Base-by-base conservation (phyloP, 805 yeast species). In the Pichia exigua region DNA sequence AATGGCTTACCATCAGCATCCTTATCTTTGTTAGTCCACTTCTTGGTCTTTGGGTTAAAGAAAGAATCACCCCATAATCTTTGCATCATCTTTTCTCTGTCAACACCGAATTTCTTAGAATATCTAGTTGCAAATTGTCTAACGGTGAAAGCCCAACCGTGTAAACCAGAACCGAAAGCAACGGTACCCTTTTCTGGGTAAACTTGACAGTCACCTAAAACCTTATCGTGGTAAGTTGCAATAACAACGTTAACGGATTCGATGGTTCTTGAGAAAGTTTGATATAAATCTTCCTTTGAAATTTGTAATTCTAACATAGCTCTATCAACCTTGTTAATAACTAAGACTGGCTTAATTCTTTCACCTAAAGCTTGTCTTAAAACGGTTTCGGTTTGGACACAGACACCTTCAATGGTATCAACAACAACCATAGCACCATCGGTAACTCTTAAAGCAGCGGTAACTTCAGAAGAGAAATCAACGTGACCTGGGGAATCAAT, bases 401-500 rank as follows among this genome's bases (percentile, higher is more conserved):
- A 94, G 73, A 92, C 99, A 91, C 99, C 99, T 78, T 94, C 98
- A 74, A 92, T 91, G 79, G 95, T 85, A 78, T 94, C 98, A 72
- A 92, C 98, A 67, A 92, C 99, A 68, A 92, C 98, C 72, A 92
- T 83, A 73, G 99, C 98, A 90, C 99, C 99, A 74, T 92, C 99
- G 65, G 98, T 94, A 70, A 92, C 98, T 81, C 99, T 91, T 72
- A 92, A 85, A 77, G 99, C 99, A 68, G 98, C 98, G 71, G 98
- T 94, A 71, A 92, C 99, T 79, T 92, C 99, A 65, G 98, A 94
- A 60, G 97, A 90, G 91, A 92, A 92, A 81, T 92, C 99, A 83
- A 92, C 98, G 97, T 92, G 99, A 87, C 99, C 99, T 78, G 99
- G 99, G 66, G 99, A 94, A 77, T 92, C 99, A 69, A 92, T 92